Conservation (phyloP, 2,329 filamentous ascomycete species). For the Cordyceps cateniannulata region DNA sequence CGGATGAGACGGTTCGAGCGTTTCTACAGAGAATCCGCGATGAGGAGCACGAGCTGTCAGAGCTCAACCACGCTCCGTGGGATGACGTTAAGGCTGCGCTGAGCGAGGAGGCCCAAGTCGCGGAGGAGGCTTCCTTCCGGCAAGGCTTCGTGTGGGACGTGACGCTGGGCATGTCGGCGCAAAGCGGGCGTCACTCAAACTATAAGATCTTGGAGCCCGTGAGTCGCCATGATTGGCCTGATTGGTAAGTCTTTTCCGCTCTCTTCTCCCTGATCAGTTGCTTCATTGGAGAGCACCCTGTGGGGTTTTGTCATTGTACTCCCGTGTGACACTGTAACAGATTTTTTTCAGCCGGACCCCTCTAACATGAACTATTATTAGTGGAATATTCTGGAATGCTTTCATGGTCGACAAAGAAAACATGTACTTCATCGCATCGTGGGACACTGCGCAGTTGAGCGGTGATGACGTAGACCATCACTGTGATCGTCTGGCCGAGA, state of each 20-base stretch:
- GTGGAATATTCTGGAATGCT: conserved; percentile 33
- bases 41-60: conserved; percentile 21
- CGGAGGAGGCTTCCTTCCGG: conserved; percentile 27
- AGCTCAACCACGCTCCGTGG: conserved; percentile 30
- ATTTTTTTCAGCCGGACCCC: neutral
- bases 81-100: conserved; percentile 25
- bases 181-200: conserved; percentile 14
- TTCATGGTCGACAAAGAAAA: conserved; percentile 28
- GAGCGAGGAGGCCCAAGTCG: conserved; percentile 26
- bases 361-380: conserved; percentile 11
- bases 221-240: conserved; percentile 31
- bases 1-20: conserved; percentile 22
- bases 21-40: conserved; percentile 23
- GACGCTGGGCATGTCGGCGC: conserved; percentile 23
- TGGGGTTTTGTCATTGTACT: neutral
- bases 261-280: neutral
- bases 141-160: conserved; percentile 35
- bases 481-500: conserved; percentile 25
- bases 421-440: conserved; percentile 30
- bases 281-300: neutral
- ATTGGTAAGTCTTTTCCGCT: conserved; percentile 28
- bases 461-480: conserved; percentile 24
- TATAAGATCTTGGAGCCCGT: conserved; percentile 24
- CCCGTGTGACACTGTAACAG: neutral
- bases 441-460: conserved; percentile 35